Evolutionary conservation across 164 flowering plant genomes (phyloP), one percentile per base, ranked within the genome.

Genomic region (Paratinospora sagittata): DNA sequence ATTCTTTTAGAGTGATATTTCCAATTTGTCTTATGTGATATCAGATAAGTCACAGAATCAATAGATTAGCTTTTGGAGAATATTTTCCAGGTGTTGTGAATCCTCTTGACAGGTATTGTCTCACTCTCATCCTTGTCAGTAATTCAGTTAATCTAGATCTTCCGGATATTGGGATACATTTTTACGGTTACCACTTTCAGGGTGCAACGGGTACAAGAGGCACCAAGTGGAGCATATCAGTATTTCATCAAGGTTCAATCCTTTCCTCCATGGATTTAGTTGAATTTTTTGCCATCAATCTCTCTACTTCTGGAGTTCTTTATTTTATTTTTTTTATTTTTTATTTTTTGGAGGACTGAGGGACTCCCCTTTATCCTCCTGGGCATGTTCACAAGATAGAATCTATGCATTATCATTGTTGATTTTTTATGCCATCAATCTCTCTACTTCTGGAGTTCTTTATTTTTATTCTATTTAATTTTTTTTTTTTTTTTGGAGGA

Each of bases 1-100:
- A 14, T 47, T 13, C 12, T 68, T 17, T 68, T 33, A 6, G 19
- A 66, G 3, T 37, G 13, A 36, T 1, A 16, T 57, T 16, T 74
- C 5, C 19, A 30, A 19, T 30, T 71, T 4, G 27, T 64, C 2
- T 6, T 76, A 12, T 66, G 24, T 65, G 60, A 75, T 65, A 23
- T 14, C 84, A 87, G 91, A 73, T 87, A 75, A 90, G 88, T 79
- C 97, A 92, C 89, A 85, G 81, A 78, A 92, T 92, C 79, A 89
- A 92, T 74, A 89, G 80, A 77, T 84, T 92, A 68, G 47, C 96
- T 63, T 92, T 87, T 71, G 97, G 93, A 71, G 91, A 89, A 34
- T 81, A 85, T 75, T 85, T 88, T 69, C 97, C 97, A 39, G 97
- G 97, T 70, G 84, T 81, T 62, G 82, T 90, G 63, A 90, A 92